Evolutionary conservation across 805 yeast species (phyloP).

Genomic region (Pichia cabralensis): DNA sequence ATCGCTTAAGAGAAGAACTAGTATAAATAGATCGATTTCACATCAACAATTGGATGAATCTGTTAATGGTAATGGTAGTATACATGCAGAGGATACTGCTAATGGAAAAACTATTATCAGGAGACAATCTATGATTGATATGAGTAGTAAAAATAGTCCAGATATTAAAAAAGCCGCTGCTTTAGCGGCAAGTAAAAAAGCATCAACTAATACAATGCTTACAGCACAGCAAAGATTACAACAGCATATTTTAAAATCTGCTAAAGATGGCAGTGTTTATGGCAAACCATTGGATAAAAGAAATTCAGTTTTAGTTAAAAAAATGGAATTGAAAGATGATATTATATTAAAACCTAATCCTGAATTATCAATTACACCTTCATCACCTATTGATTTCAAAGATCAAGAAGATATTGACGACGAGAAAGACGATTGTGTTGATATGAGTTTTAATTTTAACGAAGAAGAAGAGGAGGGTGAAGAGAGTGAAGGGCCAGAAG

Average conservation of each 20-base stretch:
- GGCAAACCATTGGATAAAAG: slow-evolving; percentile 19
- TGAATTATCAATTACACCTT: no score
- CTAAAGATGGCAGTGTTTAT: slow-evolving; percentile 23
- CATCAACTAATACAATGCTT: slow-evolving; percentile 11
- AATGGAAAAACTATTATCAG: not conserved
- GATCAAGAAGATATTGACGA: not conserved
- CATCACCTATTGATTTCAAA: slow-evolving; percentile 5
- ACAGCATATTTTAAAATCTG: slow-evolving; percentile 24
- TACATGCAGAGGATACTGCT: not conserved
- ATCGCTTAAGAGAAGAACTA: slow-evolving; percentile 1
- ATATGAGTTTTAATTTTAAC: not conserved
- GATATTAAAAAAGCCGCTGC: slow-evolving; percentile 10
- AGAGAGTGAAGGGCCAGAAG: not conserved
- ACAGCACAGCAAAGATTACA: slow-evolving; percentile 29
- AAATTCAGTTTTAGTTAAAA: no score
- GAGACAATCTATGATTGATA: slow-evolving; percentile 2
- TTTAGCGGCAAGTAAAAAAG: slow-evolving; percentile 13
- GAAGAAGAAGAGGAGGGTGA: not conserved
- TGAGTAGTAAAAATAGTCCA: slow-evolving; percentile 1
- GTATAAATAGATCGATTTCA: slow-evolving; percentile 1
- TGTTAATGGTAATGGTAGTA: not conserved
- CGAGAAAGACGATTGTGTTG: not conserved
- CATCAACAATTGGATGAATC: no score
- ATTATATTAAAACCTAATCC: no score
- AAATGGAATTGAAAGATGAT: no score